These are phyloP conservation scores for Saxophila tyrrhenica DNA, from an alignment of 495 filamentous ascomycete genomes.

Conservation along the genomic window DNA sequence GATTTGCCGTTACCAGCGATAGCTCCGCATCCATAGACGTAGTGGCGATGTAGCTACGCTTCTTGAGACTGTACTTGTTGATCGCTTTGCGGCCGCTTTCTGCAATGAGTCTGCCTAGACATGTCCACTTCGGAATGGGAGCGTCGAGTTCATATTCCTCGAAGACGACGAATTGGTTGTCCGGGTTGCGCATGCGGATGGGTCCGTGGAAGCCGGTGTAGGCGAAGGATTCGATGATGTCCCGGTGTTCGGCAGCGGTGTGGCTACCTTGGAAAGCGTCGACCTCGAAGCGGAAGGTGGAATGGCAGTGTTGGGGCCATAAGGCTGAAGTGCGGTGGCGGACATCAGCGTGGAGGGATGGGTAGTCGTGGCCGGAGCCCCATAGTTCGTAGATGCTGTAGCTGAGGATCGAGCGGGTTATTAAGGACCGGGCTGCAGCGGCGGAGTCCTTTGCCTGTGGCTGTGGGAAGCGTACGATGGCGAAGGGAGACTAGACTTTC, in stretches of 20 bases:
- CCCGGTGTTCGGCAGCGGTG: slow-evolving; percentile 42
- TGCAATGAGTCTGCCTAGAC: slow-evolving; percentile 59
- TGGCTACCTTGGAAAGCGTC: slow-evolving; percentile 68
- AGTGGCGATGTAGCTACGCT: slow-evolving; percentile 81
- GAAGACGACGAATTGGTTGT: slow-evolving; percentile 63
- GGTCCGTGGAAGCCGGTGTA: slow-evolving; percentile 68
- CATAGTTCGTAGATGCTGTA: slow-evolving; percentile 81
- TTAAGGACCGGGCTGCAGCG: slow-evolving; percentile 50
- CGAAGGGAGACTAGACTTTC: slow-evolving; percentile 66
- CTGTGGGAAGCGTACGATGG: slow-evolving; percentile 52
- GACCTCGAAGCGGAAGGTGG: slow-evolving; percentile 70
- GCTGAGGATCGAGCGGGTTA: slow-evolving; percentile 65
- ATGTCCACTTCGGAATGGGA: slow-evolving; percentile 48
- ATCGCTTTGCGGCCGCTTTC: slow-evolving; percentile 46
- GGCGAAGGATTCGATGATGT: slow-evolving; percentile 67
- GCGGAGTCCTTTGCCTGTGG: slow-evolving; percentile 35
- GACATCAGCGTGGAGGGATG: slow-evolving; percentile 56
- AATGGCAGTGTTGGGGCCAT: slow-evolving; percentile 51
- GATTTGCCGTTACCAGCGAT: slow-evolving; percentile 81
- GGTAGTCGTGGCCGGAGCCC: slow-evolving; percentile 59
- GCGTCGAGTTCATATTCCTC: slow-evolving; percentile 59
- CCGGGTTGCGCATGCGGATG: slow-evolving; percentile 59
- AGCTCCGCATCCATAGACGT: slow-evolving; percentile 96
- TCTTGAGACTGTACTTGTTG: slow-evolving; percentile 80
- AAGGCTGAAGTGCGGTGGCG: slow-evolving; percentile 42